Base-by-base conservation (phyloP, 768 basidiomycete species). In the Mycena kentingensis region DNA sequence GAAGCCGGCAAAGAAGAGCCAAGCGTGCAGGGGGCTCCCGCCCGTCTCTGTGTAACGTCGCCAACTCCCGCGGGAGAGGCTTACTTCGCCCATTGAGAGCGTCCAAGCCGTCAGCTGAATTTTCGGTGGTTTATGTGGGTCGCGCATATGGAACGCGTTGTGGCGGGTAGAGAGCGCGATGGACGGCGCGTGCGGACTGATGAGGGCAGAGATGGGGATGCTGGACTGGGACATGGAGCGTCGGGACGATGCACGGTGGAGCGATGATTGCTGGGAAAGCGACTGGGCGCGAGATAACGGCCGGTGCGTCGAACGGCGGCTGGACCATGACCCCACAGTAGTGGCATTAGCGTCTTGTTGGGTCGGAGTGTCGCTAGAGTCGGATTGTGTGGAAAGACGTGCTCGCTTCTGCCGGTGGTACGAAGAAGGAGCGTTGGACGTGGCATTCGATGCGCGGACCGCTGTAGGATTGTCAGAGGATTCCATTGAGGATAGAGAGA, bases 1-100 rank as follows among this genome's bases (percentile, higher is more conserved):
- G 55, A 82, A 81, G 15, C 79, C 81, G 18, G 78, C 32, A 59
- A 79, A 81, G 64, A 82, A 82, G 18, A 73, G 69, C 81, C 81
- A 82, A 6, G 78, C 80, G 35, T 81, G 80, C 16, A 74, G 48
- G 2, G 81, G 73, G 48, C 59, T 60, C 29, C 62, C 62, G 22
- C 62, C 62, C 7, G 54, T 49, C 46, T 60, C 62, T 16, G 54
- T 54, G 56, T 56, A 63, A 16, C 51, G 31, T 18, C 58, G 58
- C 58, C 54, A 55, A 15, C 46, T 26, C n/a, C n/a, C n/a, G n/a
- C n/a, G n/a, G 26, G 45, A 36, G 13, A 76, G 69, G 26, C 78
- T 76, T 38, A 65, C 63, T 1, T 65, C 64, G 19, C 68, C 64
- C 25, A 71, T 62, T 39, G 66, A 70, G 35, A 77, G 70, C 3